These are phyloP conservation scores for Diaporthe aspalathi DNA, from an alignment of 2,329 filamentous ascomycete genomes.

Conservation along the genomic window DNA sequence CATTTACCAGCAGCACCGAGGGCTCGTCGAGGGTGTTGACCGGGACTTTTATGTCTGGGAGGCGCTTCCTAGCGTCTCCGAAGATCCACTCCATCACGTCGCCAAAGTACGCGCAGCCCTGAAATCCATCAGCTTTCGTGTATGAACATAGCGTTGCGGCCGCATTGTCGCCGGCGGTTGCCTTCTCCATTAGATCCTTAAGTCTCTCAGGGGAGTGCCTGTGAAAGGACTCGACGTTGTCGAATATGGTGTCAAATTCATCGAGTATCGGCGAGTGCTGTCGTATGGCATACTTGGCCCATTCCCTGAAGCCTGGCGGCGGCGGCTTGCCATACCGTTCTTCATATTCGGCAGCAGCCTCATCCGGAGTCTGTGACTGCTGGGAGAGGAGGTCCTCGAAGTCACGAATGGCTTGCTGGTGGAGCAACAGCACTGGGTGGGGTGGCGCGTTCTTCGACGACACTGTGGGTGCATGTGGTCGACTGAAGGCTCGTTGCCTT, in stretches of 20 bases:
- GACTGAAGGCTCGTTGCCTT: neutral
- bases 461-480: neutral
- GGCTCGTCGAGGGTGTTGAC: slow-evolving; percentile 63
- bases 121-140: slow-evolving; percentile 48
- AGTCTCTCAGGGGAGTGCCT: slow-evolving; percentile 51
- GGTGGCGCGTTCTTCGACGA: neutral
- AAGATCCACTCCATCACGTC: slow-evolving; percentile 48
- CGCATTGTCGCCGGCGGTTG: slow-evolving; percentile 42
- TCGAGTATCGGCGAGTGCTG: slow-evolving; percentile 60
- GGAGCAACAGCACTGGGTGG: slow-evolving; percentile 54
- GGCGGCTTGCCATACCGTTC: slow-evolving; percentile 56
- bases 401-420: slow-evolving; percentile 42
- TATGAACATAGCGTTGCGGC: slow-evolving; percentile 55
- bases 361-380: slow-evolving; percentile 53
- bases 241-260: slow-evolving; percentile 59
- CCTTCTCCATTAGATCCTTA: slow-evolving; percentile 44
- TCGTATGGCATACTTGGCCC: slow-evolving; percentile 56
- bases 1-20: slow-evolving; percentile 50
- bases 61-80: slow-evolving; percentile 39
- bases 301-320: slow-evolving; percentile 58
- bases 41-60: slow-evolving; percentile 56
- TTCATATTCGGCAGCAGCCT: slow-evolving; percentile 55
- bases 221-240: slow-evolving; percentile 55
- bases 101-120: slow-evolving; percentile 49
- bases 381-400: slow-evolving; percentile 49